These are phyloP conservation scores for Colletotrichum neosansevieriae DNA, from an alignment of 2,329 filamentous ascomycete genomes.

Conservation along the genomic window DNA sequence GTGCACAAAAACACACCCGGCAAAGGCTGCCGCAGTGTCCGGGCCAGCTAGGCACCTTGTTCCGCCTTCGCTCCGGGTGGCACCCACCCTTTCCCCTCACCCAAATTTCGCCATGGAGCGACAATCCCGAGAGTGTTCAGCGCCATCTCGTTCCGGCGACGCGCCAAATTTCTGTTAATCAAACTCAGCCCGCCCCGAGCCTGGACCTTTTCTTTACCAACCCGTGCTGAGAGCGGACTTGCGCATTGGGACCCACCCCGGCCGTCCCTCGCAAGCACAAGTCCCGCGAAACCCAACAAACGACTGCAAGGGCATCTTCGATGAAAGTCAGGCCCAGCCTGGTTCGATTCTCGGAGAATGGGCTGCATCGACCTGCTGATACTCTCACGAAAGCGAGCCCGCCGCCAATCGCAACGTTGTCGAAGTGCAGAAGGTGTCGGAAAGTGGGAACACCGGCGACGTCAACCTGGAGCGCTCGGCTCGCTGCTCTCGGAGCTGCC, in stretches of 20 bases:
- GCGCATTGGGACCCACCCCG: slow-evolving; percentile 29
- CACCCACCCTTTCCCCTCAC: slow-evolving; percentile 22
- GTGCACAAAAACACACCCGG: slow-evolving; percentile 16
- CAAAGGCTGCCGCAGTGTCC: slow-evolving; percentile 27
- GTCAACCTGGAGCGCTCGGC: slow-evolving; percentile 24
- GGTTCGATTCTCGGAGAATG: not conserved
- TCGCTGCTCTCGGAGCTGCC: slow-evolving; percentile 28
- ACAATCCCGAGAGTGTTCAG: slow-evolving; percentile 28
- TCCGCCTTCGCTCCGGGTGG: slow-evolving; percentile 34
- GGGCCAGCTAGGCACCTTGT: slow-evolving; percentile 19
- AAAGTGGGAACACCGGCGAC: slow-evolving; percentile 20
- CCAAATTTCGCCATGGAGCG: slow-evolving; percentile 27
- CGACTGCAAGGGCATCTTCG: not conserved
- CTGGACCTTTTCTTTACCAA: slow-evolving; percentile 24
- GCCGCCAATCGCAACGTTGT: not conserved
- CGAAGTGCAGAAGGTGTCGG: slow-evolving; percentile 14
- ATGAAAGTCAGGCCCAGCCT: not conserved
- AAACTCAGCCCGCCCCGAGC: slow-evolving; percentile 32
- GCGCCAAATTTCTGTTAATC: slow-evolving; percentile 37
- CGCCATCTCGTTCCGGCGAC: slow-evolving; percentile 34
- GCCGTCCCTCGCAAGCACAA: slow-evolving; percentile 20
- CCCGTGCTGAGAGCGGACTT: slow-evolving; percentile 35
- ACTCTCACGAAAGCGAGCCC: not conserved
- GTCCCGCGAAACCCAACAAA: slow-evolving; percentile 1
- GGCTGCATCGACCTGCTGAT: slow-evolving; percentile 2